A percentile compares a stretch with the other conserved stretches of the same genome.
Evolutionary conservation across 2,329 filamentous ascomycete genomes (phyloP).

Genomic region (Elsinoe australis): DNA sequence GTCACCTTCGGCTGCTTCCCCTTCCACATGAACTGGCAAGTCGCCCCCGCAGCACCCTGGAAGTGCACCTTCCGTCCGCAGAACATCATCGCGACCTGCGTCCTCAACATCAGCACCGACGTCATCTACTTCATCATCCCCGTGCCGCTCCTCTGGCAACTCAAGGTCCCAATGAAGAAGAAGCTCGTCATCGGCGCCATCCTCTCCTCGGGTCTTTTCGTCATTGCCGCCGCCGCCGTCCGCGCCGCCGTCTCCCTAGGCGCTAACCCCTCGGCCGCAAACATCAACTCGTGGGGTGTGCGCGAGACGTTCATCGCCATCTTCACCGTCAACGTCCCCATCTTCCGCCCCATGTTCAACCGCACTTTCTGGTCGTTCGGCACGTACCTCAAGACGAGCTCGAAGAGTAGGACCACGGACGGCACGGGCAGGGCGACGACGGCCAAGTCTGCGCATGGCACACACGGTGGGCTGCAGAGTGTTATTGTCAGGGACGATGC

Average conservation of each 20-base stretch:
- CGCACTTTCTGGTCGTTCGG: slow-evolving; percentile 28
- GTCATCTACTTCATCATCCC: slow-evolving; percentile 30
- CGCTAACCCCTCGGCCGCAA: slow-evolving; percentile 27
- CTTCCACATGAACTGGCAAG: slow-evolving; percentile 27
- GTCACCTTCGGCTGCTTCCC: slow-evolving; percentile 29
- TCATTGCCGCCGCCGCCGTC: slow-evolving; percentile 32
- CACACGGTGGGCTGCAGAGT: neutral
- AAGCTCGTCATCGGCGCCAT: slow-evolving; percentile 31
- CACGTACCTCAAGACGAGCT: slow-evolving; percentile 15
- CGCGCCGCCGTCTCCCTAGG: slow-evolving; percentile 30
- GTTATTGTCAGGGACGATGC: neutral
- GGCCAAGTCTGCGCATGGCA: neutral
- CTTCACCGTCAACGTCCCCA: slow-evolving; percentile 32
- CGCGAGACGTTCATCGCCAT: slow-evolving; percentile 34
- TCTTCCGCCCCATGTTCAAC: slow-evolving; percentile 29
- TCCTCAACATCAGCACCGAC: slow-evolving; percentile 32
- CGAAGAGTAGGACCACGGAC: neutral
- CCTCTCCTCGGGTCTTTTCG: slow-evolving; percentile 32
- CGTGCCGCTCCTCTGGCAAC: slow-evolving; percentile 30
- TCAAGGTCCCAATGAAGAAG: slow-evolving; percentile 28
- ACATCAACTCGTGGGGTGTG: slow-evolving; percentile 35
- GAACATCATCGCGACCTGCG: slow-evolving; percentile 28
- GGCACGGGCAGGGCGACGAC: neutral
- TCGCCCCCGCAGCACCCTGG: slow-evolving; percentile 25
- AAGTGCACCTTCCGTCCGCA: slow-evolving; percentile 27